Percentiles rank a stretch among this genome's conserved stretches.
Conservation (phyloP, 192 early-diverging fungal species). For the Backusella parvicylindrica region DNA sequence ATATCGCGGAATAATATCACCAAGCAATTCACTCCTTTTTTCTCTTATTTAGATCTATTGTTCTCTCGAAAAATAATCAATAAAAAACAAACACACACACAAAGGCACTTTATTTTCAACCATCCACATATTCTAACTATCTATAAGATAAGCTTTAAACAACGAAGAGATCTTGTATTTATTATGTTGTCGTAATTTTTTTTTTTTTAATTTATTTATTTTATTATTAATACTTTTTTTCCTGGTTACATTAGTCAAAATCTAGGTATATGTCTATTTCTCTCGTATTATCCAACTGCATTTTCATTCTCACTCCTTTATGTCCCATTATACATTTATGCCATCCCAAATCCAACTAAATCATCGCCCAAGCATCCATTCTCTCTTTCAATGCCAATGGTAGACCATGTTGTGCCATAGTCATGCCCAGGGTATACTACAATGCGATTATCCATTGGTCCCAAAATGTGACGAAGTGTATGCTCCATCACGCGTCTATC, state of each 20-base stretch:
- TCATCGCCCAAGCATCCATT: slow-evolving; percentile 41
- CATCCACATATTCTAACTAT: too few relatives aligned
- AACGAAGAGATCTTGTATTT: too few relatives aligned
- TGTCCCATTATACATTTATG: not conserved
- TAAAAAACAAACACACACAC: too few relatives aligned
- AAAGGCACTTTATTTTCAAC: too few relatives aligned
- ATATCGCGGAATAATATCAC: not conserved
- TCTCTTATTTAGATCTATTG: too few relatives aligned
- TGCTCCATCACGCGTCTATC: slow-evolving; percentile 60
- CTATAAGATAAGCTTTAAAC: too few relatives aligned
- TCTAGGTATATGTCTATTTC: not conserved
- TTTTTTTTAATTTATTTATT: not conserved
- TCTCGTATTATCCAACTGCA: not conserved
- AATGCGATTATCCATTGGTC: slow-evolving; percentile 53
- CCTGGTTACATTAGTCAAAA: not conserved
- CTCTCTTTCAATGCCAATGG: slow-evolving; percentile 58
- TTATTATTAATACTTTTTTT: not conserved
- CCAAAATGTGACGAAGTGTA: slow-evolving; percentile 64
- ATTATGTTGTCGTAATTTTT: not conserved
- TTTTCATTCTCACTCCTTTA: too few relatives aligned
- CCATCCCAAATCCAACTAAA: slow-evolving; percentile 35
- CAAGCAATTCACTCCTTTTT: not conserved
- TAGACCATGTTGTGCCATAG: slow-evolving; percentile 83
- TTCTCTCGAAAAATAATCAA: not conserved
- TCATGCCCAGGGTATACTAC: slow-evolving; percentile 90